Conservation (phyloP, 768 basidiomycete genomes). For the Paxillus rubicundulus region DNA sequence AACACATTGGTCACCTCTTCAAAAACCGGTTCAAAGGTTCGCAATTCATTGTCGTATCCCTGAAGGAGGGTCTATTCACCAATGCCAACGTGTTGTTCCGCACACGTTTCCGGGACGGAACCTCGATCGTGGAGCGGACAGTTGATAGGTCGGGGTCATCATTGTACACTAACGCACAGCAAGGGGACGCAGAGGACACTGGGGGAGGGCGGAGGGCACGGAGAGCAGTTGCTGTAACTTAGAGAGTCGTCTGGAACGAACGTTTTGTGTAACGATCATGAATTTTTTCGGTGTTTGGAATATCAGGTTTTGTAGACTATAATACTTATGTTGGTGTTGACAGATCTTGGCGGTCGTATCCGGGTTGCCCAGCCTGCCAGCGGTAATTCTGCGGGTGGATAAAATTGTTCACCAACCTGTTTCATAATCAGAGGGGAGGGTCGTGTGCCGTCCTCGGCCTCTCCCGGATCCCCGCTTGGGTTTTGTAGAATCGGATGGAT, state of each 20-base stretch:
- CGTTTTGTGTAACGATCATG: background rate
- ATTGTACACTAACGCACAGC: slow-evolving; percentile 31
- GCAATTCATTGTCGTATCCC: slow-evolving; percentile 95
- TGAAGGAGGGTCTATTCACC: slow-evolving; percentile 96
- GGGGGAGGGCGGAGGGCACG: slow-evolving; percentile 19
- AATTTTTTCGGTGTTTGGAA: slow-evolving; percentile 1
- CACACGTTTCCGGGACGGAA: slow-evolving; percentile 91
- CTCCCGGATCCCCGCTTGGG: too few species aligned
- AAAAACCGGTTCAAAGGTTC: slow-evolving; percentile 94
- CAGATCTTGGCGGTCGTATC: too few species aligned
- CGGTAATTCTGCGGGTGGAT: too few species aligned
- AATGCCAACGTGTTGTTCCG: slow-evolving; percentile 97
- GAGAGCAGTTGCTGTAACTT: slow-evolving; percentile 8
- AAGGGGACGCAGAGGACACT: slow-evolving; percentile 8
- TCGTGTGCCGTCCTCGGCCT: too few species aligned
- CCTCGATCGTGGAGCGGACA: slow-evolving; percentile 83
- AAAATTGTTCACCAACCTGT: too few species aligned
- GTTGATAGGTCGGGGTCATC: slow-evolving; percentile 58
- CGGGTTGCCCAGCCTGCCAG: too few species aligned
- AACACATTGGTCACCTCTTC: slow-evolving; percentile 98
- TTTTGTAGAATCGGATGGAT: too few species aligned
- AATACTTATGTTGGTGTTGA: background rate
- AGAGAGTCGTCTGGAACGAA: background rate
- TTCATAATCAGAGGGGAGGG: too few species aligned
- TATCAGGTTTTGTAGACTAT: slow-evolving; percentile 13